Base-by-base conservation (phyloP, 1,284 basidiomycete species). In the Cryptococcus depauperatus region DNA sequence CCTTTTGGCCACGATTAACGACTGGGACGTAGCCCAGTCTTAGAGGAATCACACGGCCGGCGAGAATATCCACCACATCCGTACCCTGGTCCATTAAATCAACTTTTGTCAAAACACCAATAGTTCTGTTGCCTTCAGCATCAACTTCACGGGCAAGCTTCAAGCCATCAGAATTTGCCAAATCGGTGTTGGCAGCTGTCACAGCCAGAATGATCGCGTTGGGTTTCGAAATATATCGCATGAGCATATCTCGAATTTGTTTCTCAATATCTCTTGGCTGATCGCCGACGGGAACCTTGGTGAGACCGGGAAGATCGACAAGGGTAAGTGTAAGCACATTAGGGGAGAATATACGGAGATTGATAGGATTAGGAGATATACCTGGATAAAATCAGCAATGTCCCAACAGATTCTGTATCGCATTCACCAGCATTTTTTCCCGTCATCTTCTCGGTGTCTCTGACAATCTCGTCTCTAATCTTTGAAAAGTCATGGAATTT, bases 401-500 rank as follows among this genome's bases (percentile, higher is more conserved):
- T 27, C n/a, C n/a, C 0, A n/a, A 22, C 16, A 42, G 16, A n/a
- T 22, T 10, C 16, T 9, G 16, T 16, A 14, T 14, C 25, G 33
- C 2, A 59, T 71, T 51, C 53, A 76, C 77, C 73, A 43, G 91
- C 92, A 66, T 97, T 97, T 71, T 86, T 87, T 49, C 93, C 93
- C 0, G 93, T 98, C 79, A 96, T 96, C 49, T 87, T 85, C 65
- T 97, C 93, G 1, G 93, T 98, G 68, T 98, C 93, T 51, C 84
- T 82, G 27, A 96, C 80, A 60, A 98, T 98, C 73, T 98, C 93
- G 38, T 86, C 87, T 52, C 92, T 79, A 65, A 97, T 95, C 77
- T 95, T 93, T 74, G 81, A 77, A 73, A 98, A 98, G 74, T 98
- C 93, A 69, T 84, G 84, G 75, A 97, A 95, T 73, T 97, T 97